Conservation (phyloP, 2,329 filamentous ascomycete species). For the Ilyonectria mors-panacis region DNA sequence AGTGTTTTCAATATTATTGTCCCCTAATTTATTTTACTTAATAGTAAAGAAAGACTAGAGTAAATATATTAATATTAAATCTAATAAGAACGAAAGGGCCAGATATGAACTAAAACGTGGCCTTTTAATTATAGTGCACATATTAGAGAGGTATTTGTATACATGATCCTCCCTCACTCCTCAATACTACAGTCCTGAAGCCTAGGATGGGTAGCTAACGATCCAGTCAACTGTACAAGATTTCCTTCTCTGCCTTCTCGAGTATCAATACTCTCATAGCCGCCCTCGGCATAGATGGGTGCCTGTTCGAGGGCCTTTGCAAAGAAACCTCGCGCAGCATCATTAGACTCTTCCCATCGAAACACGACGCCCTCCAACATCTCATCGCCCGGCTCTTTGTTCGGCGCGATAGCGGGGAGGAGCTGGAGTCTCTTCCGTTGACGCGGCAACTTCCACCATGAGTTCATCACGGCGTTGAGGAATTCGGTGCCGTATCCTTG, state of each 20-base stretch:
- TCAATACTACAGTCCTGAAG: not conserved
- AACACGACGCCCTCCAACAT: slow-evolving; percentile 33
- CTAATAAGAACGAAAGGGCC: no score
- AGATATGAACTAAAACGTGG: no score
- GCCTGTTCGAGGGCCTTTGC: slow-evolving; percentile 35
- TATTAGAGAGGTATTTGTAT: no score
- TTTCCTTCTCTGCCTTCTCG: slow-evolving; percentile 33
- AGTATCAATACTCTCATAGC: slow-evolving; percentile 33
- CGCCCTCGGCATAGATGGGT: slow-evolving; percentile 26
- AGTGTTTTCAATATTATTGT: no score
- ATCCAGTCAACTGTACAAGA: slow-evolving; percentile 28
- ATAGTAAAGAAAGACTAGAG: no score
- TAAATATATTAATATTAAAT: no score
- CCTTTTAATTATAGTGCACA: no score
- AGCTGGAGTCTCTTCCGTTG: slow-evolving; percentile 34
- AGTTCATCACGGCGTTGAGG: slow-evolving; percentile 31
- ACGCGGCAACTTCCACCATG: slow-evolving; percentile 38
- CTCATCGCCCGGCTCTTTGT: slow-evolving; percentile 32
- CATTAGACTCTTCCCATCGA: slow-evolving; percentile 33
- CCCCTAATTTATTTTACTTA: no score
- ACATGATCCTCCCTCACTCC: not conserved
- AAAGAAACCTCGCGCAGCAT: slow-evolving; percentile 31
- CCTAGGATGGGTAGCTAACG: slow-evolving; percentile 21
- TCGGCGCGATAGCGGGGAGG: slow-evolving; percentile 13
- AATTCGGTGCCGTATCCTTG: slow-evolving; percentile 39